These are phyloP conservation scores for Rhodamnia rubescens DNA, from an alignment of 345 rosid genomes.

Conservation along the genomic window DNA sequence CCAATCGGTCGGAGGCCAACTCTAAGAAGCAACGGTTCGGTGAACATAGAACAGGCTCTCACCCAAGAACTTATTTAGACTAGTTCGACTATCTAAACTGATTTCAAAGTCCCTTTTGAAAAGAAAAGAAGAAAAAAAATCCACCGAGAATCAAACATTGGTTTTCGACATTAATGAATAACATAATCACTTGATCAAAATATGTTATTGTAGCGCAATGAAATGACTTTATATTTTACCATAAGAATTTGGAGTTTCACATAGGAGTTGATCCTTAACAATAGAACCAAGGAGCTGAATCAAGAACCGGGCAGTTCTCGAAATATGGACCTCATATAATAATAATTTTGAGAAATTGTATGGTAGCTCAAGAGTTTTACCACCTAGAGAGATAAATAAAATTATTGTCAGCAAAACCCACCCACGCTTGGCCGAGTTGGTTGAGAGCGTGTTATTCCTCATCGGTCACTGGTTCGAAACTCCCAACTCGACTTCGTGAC, in stretches of 20 bases:
- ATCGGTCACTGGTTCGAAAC: no score
- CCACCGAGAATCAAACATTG: rapidly evolving
- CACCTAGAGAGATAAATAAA: background rate
- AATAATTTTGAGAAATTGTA: background rate
- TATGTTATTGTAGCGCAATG: background rate
- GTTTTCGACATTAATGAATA: background rate
- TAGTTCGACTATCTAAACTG: background rate
- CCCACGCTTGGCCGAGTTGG: no score
- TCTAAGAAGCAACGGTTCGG: background rate
- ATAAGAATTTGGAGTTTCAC: background rate
- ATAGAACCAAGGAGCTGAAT: rapidly evolving
- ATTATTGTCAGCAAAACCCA: background rate
- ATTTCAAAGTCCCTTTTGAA: rapidly evolving
- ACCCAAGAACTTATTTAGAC: background rate
- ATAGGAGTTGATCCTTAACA: background rate
- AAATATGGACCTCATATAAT: background rate
- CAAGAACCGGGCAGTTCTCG: rapidly evolving
- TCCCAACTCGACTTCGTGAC: no score
- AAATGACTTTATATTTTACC: background rate
- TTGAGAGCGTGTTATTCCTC: no score
- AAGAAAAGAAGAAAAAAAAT: background rate
- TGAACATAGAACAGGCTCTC: background rate
- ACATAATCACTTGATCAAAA: background rate
- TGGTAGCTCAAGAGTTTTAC: background rate
- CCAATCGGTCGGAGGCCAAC: background rate